Evolutionary conservation across 2,329 filamentous ascomycete genomes (phyloP), one percentile per base, ranked within the genome.

Genomic region (Aotearoamyces nothofagi): DNA sequence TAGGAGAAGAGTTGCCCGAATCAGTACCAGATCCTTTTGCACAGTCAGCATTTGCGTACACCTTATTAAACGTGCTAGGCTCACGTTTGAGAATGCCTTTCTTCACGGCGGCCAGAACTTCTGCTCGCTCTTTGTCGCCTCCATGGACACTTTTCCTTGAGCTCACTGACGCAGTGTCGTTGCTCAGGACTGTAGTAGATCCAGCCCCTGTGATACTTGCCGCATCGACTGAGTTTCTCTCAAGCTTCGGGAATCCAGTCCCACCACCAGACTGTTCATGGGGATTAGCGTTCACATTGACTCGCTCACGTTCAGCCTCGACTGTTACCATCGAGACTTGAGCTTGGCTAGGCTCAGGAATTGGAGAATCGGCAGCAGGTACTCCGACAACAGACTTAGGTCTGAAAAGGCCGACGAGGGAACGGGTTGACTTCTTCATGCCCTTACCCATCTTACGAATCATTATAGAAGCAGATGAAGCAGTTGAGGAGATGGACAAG

Each of bases 361-460:
- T 54, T 8, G 19, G n/a, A 5, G 64, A 59, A 41, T 93, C 84
- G 3, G 77, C 70, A 17, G 73, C 64, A 11, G 81, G 71, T 12
- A 78, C 72, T 17, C 83, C 86, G 43, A 87, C 69, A 10, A 92
- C 65, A 1, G 87, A 96, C 53, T 96, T 98, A 1, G 90, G 87
- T 37, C 90, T 69, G 60, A 98, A 98, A 5, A 98, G 63, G 15
- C 90, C 90, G 41, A 92, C 92, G 30, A 98, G 69, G 14, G 86
- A 94, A 26, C 86, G 70, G 11, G 78, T 79, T 29, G 83, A 78
- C 56, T 90, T 92, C 66, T 93, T 96, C 73, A 96, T 79, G n/a
- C 87, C 86, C 39, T 84, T 83, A 32, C 90, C 90, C 90, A 98
- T 98, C 60, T 98, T 98, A 30, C 90, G 75, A 40, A 98, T 79